These are phyloP conservation scores for Carex kokanica DNA, from an alignment of 176 grass and related monocot genomes.

Conservation along the genomic window DNA sequence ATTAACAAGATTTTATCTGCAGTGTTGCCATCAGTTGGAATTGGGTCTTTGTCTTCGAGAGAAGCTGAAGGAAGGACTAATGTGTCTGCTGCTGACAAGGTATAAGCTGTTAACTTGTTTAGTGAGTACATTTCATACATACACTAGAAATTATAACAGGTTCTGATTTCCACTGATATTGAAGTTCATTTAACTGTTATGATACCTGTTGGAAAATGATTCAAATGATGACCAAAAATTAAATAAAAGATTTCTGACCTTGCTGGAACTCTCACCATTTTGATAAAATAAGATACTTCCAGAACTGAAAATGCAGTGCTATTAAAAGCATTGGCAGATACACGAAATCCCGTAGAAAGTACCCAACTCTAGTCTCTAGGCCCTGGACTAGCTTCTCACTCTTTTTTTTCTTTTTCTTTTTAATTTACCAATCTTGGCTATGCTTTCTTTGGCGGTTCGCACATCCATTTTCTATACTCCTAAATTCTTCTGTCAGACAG, in stretches of 20 bases:
- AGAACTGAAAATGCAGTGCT: background rate
- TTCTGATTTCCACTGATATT: background rate
- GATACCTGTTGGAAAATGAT: background rate
- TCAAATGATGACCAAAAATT: no score
- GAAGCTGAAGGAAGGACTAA: constrained; percentile 84
- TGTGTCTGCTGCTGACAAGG: constrained; percentile 68
- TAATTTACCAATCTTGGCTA: background rate
- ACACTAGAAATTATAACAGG: background rate
- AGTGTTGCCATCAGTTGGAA: constrained; percentile 76
- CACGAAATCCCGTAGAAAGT: background rate
- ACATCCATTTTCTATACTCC: background rate
- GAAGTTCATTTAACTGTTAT: background rate
- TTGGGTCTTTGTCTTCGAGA: constrained; percentile 81
- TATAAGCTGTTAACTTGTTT: constrained; percentile 18
- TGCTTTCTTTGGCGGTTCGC: background rate
- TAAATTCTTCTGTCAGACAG: background rate
- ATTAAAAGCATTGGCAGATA: background rate
- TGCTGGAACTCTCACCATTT: no score
- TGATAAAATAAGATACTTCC: no score
- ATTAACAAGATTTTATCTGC: constrained; percentile 28
- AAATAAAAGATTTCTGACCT: no score
- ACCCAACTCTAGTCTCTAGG: background rate
- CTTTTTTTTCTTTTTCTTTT: background rate
- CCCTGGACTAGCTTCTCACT: background rate
- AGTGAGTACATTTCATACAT: background rate